Base-by-base conservation (phyloP, 2,329 filamentous ascomycete species). In the Fusarium gaditjirri region DNA sequence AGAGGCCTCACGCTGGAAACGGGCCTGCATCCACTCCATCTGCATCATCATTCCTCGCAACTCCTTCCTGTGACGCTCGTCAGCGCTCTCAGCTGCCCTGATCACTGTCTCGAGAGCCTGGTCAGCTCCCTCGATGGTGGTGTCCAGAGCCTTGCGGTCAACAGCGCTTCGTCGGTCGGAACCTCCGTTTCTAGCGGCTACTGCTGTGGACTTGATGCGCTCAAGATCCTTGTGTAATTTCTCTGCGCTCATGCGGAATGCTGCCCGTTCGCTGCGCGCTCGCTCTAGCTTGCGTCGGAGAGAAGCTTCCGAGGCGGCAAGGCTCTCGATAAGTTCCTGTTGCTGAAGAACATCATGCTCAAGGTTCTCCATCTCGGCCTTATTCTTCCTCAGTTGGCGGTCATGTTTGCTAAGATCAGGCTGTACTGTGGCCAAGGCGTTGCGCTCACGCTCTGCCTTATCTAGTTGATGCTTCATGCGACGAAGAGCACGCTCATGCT, bases 1-100 rank as follows among this genome's bases (percentile, higher is more conserved):
- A 55, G 88, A 89, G 75, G 93, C 90, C 82, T 98, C 95, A 36
- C 96, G 89, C 79, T 90, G 88, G 84, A 93, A 93, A 57, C 92
- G 90, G 4, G 94, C 93, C 76, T 94, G 90, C 80, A 98, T 90
- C 90, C 93, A 98, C 77, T 94, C 89, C 80, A 98, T 95, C 83
- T 98, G 95, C 83, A 96, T 93, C 58, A 90, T 89, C 78, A 98
- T 87, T 23, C 95, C 95, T 74, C 91, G 90, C 58, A 98, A 84
- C 83, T 97, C 93, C 80, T 91, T 91, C 76, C 87, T 85, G 80
- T 96, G 93, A 47, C 88, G 86, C 73, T 89, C 89, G 76, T 94
- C 90, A 49, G 92, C 90, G 54, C 87, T 85, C 75, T 89, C 86
- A 38, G 87, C 86, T 2, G 86, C 87, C 6, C 87, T 86, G 67